Conservation (phyloP, 2,329 filamentous ascomycete genomes). For the Cucurbitaria berberidis region DNA sequence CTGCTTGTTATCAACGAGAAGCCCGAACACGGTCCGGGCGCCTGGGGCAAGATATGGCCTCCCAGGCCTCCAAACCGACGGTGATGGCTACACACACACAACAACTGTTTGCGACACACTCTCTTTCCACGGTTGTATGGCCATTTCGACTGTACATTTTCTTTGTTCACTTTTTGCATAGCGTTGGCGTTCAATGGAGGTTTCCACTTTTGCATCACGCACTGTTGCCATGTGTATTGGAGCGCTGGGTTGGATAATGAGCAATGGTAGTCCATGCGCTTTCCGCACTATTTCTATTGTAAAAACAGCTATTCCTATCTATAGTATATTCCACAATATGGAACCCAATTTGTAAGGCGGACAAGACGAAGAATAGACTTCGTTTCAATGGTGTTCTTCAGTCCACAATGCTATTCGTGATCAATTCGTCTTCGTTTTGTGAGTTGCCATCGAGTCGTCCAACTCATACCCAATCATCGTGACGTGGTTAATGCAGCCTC, state of each 20-base stretch:
- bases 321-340: neutral
- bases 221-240: neutral
- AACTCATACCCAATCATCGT: no score
- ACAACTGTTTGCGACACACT: neutral
- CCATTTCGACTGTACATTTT: conserved; percentile 16
- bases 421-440: no score
- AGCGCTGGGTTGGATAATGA: neutral
- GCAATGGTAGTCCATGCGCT: neutral
- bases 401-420: neutral
- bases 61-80: conserved; percentile 28
- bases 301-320: neutral
- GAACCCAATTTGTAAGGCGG: neutral
- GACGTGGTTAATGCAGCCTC: conserved; percentile 4
- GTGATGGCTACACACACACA: neutral
- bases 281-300: neutral
- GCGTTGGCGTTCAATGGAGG: conserved; percentile 24
- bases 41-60: conserved; percentile 41
- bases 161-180: conserved; percentile 25
- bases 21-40: conserved; percentile 36
- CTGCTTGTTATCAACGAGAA: conserved; percentile 57
- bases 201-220: neutral
- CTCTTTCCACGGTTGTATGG: conserved; percentile 5
- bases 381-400: neutral
- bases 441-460: no score
- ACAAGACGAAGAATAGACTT: neutral